Evolutionary conservation across 2,329 filamentous ascomycete species (phyloP).

Genomic region (Diaporthe humulicola): DNA sequence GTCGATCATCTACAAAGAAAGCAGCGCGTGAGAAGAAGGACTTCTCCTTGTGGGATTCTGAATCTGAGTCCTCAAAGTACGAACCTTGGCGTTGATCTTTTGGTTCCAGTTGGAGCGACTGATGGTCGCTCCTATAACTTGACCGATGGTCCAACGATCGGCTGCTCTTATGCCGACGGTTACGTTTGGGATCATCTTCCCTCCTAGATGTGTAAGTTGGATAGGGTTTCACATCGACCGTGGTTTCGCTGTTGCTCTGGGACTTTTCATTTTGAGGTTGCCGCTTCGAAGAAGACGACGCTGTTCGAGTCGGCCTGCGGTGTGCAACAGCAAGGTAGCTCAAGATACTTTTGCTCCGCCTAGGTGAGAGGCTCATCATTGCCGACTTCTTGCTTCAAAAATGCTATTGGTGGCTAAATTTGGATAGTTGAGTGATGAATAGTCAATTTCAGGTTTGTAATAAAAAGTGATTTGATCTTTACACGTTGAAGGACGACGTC

Average conservation of each 20-base stretch:
- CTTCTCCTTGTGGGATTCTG: not conserved
- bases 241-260: not conserved
- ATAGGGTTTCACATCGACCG: not conserved
- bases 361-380: not conserved
- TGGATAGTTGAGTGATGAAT: not conserved
- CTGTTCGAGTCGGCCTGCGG: not conserved
- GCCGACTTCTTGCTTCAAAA: not conserved
- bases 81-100: not conserved
- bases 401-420: not conserved
- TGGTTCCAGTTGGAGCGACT: not conserved
- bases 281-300: not conserved
- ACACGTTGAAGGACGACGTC: too few relatives aligned
- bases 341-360: not conserved
- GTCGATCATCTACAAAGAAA: not conserved
- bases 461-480: not conserved
- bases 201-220: not conserved
- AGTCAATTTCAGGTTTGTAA: not conserved
- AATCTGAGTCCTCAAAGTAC: conserved; percentile 6
- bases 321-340: not conserved
- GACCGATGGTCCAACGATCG: not conserved
- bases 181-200: not conserved
- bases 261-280: not conserved
- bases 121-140: not conserved
- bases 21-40: conserved; percentile 1
- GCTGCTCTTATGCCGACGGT: not conserved